Percentiles rank a stretch among this genome's conserved stretches.
Conservation (phyloP, 2,329 filamentous ascomycete species). For the Elsinoe necatrix region DNA sequence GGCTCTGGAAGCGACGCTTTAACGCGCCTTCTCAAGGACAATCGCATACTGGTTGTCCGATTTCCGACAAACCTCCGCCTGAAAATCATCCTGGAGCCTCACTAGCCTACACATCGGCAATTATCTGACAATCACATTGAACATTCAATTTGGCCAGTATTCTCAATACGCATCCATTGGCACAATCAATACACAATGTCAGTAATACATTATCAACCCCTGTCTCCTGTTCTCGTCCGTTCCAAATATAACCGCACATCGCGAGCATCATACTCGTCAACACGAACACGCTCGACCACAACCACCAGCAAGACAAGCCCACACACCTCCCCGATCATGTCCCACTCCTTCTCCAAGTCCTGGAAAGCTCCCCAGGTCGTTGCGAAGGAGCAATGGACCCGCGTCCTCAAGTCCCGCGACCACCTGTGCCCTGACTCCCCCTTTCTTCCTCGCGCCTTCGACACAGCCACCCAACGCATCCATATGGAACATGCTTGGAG, state of each 20-base stretch:
- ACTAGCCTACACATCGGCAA: neutral
- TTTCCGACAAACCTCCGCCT: neutral
- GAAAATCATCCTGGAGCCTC: neutral
- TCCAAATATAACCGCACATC: neutral
- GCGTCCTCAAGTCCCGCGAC: constrained; percentile 20
- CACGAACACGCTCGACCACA: neutral
- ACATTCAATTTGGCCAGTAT: neutral
- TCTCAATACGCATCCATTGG: constrained; percentile 11
- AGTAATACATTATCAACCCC: neutral
- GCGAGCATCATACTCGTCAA: neutral
- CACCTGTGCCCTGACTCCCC: constrained; percentile 24
- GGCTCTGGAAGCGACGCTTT: neutral
- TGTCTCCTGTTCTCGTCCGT: neutral
- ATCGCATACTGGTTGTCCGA: neutral
- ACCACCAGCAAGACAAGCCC: neutral
- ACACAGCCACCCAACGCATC: constrained; percentile 21
- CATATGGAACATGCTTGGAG: constrained; percentile 20
- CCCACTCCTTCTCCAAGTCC: constrained; percentile 17
- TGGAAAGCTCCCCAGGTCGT: constrained; percentile 20
- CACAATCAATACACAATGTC: constrained; percentile 6
- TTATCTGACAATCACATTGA: neutral
- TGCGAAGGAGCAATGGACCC: constrained; percentile 18
- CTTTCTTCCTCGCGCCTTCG: constrained; percentile 23
- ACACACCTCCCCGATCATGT: constrained; percentile 4
- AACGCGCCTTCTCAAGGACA: neutral